Conservation (phyloP, 164 flowering plant species). For the Cinnamomum chago region DNA sequence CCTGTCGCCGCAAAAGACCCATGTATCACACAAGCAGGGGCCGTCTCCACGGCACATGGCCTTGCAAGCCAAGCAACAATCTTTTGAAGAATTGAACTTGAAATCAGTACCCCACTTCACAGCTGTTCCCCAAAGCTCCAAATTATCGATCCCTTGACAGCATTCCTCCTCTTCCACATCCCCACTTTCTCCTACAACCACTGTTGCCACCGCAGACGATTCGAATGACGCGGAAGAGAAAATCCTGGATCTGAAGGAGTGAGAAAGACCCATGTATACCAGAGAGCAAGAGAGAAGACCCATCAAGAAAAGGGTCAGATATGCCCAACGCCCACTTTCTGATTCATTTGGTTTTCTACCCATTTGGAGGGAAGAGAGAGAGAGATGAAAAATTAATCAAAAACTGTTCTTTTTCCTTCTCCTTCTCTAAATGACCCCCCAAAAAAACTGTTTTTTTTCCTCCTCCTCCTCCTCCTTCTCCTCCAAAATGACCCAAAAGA, state of each 20-base stretch:
- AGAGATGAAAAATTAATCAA: background rate
- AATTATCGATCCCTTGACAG: conserved; percentile 64
- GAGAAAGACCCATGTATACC: conserved; percentile 46
- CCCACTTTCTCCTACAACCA: background rate
- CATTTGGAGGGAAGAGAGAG: conserved; percentile 33
- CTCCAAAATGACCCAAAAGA: background rate
- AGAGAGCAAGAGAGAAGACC: conserved; percentile 41
- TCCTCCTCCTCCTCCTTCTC: background rate
- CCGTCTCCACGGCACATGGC: conserved; percentile 83
- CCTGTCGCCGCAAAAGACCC: conserved; percentile 87
- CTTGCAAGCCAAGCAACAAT: conserved; percentile 87
- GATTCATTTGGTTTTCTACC: conserved; percentile 48
- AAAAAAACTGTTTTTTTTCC: background rate
- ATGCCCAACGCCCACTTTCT: conserved; percentile 34
- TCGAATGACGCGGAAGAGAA: background rate
- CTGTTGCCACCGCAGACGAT: conserved; percentile 5
- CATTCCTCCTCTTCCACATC: conserved; percentile 34
- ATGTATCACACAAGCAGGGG: conserved; percentile 83
- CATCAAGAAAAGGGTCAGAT: conserved; percentile 34
- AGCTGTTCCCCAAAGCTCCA: conserved; percentile 95
- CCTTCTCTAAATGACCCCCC: background rate
- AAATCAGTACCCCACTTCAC: conserved; percentile 95
- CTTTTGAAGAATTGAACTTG: conserved; percentile 58
- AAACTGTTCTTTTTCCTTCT: background rate
- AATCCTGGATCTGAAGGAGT: conserved; percentile 25